Evolutionary conservation across 257 asterid species (phyloP), one percentile per base, ranked within the genome.

Genomic region (Rubia yunnanensis): DNA sequence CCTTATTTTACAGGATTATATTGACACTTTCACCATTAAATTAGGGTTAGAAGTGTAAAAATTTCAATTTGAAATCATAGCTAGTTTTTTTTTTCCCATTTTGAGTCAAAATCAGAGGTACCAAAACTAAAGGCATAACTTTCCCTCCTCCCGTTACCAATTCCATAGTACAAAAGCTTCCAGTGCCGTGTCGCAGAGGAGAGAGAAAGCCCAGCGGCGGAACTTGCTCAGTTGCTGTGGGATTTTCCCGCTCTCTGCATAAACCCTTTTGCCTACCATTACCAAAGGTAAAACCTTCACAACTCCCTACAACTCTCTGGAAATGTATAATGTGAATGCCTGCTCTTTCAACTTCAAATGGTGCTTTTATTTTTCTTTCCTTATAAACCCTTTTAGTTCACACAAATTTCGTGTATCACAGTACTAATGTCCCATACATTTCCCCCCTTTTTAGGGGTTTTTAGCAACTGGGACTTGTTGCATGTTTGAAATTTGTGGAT

Each of bases 111-210:
- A 15, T 18, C 10, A 50, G 27, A 50, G 24, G 24, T 50, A n/a
- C 59, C 59, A 23, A 53, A 53, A 30, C 59, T 20, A 22, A 53
- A 53, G 14, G 30, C n/a, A 50, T 50, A 18, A 14, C 17, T 23
- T 55, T 55, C 60, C 60, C 60, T 55, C 60, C 60, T 55, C 31
- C 35, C 60, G 9, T 55, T 10, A 15, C 35, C 60, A 55, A 55
- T 55, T 55, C 60, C 60, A 24, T 10, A 55, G 60, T 24, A 30
- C 34, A 55, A 2, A 24, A 27, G n/a, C 59, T 53, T 22, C 17
- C 30, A 22, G 30, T 53, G 28, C 30, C 10, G 6, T 30, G 30
- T 53, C 5, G 15, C 27, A 22, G 24, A 6, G 65, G 27, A n/a
- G 64, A 9, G 39, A 66, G 49, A 18, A 24, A 20, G 26, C 27